phyloP scores from a whole-genome alignment of 306 rosid genomes.

The apple (Malus domestica) region ASM211411v1 NC_041801.1:20471501-20472000 shows the following conservation, averaged over 20 bases:
- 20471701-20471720: constrained; percentile 68
- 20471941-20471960: too few relatives aligned
- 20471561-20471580: constrained; percentile 63
- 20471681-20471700: constrained; percentile 78
- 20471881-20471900: not conserved
- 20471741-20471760: constrained; percentile 76
- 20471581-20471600: constrained; percentile 64
- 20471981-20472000: too few relatives aligned
- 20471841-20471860: constrained; percentile 26
- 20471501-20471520: constrained; percentile 75
- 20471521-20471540: constrained; percentile 61
- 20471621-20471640: constrained; percentile 75
- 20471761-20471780: constrained; percentile 64
- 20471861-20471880: constrained; percentile 20
- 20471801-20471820: constrained; percentile 73
- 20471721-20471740: constrained; percentile 68
- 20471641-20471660: constrained; percentile 42
- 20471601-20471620: constrained; percentile 60
- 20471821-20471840: constrained; percentile 77
- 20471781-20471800: constrained; percentile 72
- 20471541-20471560: constrained; percentile 47
- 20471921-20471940: not conserved
- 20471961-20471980: too few relatives aligned
- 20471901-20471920: not conserved
- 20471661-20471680: constrained; percentile 88